Evolutionary conservation across 2,329 filamentous ascomycete species (phyloP), one percentile per base, ranked within the genome.

Genomic region (Neobulgaria alba): DNA sequence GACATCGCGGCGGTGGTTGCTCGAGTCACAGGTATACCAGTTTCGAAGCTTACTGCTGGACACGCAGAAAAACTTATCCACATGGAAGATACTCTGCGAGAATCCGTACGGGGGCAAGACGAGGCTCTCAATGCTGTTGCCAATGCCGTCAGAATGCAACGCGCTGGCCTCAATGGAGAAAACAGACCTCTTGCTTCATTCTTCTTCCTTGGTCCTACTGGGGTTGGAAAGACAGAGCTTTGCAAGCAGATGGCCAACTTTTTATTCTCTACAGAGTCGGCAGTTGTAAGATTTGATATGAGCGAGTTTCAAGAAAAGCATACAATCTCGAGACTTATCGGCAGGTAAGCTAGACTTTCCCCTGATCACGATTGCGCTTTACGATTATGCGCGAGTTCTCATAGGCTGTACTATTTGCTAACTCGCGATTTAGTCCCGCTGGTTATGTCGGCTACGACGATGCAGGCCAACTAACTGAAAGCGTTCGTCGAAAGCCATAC

Each of bases 391-490:
- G n/a, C n/a, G n/a, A n/a, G n/a, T n/a, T n/a, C n/a, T n/a, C n/a
- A n/a, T n/a, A n/a, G n/a, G 19, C 16, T 14, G 19, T 26, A 1
- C 10, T 15, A 15, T n/a, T n/a, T n/a, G n/a, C n/a, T n/a, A n/a
- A n/a, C n/a, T n/a, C n/a, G 20, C 34, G 23, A 15, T 29, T 2
- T 33, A 84, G 85, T 3, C 92, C 92, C 0, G 90, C 92, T 4
- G 90, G 90, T 16, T 96, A 96, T 57, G 85, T 96, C 18, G 92
- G 92, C 8, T 96, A 96, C 58, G 92, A 98, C 34, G 92, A 96
- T 57, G 89, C 90, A 3, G 92, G 92, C 1, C 92, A 96, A 63
- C 73, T 98, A 9, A 96, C 92, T 1, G 92, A 98, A 65, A 89
- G 90, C 3, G 88, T 98, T 3, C 78, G 92, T 42, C 77, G 92